Conservation (phyloP, 2,329 filamentous ascomycete genomes). For the Fusarium oligoseptatum region DNA sequence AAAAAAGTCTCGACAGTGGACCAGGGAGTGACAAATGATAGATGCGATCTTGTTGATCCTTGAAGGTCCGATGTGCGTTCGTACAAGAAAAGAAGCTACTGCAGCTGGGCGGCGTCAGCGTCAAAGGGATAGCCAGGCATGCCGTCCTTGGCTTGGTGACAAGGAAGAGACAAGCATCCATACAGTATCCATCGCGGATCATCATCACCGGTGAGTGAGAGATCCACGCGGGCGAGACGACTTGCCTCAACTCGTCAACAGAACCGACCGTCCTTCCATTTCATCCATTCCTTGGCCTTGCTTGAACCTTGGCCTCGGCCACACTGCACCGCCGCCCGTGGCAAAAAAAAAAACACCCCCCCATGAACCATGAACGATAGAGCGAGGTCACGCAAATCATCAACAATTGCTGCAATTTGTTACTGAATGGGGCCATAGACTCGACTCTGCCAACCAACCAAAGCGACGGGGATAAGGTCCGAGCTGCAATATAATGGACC, state of each 20-base stretch:
- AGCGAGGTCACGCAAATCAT: slow-evolving; percentile 29
- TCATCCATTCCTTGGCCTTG: no score
- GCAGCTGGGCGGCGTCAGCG: slow-evolving; percentile 17
- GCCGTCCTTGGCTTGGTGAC: background rate
- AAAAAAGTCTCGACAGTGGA: slow-evolving; percentile 9
- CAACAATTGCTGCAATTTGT: slow-evolving; percentile 15
- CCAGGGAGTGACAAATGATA: slow-evolving; percentile 26
- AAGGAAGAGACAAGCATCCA: slow-evolving; percentile 4
- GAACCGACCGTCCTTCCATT: background rate
- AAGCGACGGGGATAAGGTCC: slow-evolving; percentile 28
- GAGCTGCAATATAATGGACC: slow-evolving; percentile 28
- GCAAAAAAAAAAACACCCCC: background rate
- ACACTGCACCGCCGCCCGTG: background rate
- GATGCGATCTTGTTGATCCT: slow-evolving; percentile 31
- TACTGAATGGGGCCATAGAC: slow-evolving; percentile 18
- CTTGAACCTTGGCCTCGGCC: slow-evolving; percentile 7
- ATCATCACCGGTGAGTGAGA: background rate
- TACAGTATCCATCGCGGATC: background rate
- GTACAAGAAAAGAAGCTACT: slow-evolving; percentile 29
- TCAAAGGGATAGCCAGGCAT: slow-evolving; percentile 10
- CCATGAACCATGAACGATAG: slow-evolving; percentile 13
- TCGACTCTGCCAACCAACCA: slow-evolving; percentile 9
- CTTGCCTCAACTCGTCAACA: background rate
- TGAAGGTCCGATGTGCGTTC: slow-evolving; percentile 24
- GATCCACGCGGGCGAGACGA: slow-evolving; percentile 19